These are phyloP conservation scores for Ballota nigra DNA, from an alignment of 257 asterid species.

Conservation along the genomic window DNA sequence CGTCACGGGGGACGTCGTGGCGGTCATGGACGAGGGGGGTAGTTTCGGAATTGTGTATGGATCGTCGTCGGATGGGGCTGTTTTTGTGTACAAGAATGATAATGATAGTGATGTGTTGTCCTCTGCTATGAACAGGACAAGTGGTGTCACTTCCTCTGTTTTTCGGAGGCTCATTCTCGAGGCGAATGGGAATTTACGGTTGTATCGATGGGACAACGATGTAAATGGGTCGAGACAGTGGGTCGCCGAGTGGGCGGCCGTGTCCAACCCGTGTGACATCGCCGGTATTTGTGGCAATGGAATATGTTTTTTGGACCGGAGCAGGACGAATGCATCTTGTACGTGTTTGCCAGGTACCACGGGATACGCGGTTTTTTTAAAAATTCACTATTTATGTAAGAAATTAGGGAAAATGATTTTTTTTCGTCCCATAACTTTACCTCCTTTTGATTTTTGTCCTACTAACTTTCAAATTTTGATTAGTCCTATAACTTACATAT, in stretches of 20 bases:
- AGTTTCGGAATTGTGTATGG: constrained; percentile 82
- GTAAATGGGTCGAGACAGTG: constrained; percentile 78
- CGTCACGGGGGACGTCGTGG: constrained; percentile 72
- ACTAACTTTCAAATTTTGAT: too few species aligned
- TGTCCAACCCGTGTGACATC: constrained; percentile 73
- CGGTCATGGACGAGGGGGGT: constrained; percentile 61
- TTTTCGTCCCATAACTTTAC: too few species aligned
- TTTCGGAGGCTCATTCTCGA: constrained; percentile 59
- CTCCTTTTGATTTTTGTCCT: too few species aligned
- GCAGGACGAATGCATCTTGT: constrained; percentile 74
- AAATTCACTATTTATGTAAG: too few species aligned
- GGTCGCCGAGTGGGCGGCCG: constrained; percentile 96
- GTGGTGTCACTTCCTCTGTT: constrained; percentile 28
- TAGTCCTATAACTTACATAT: too few species aligned
- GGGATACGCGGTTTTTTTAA: too few species aligned
- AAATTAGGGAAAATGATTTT: too few species aligned
- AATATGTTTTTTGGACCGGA: constrained; percentile 62
- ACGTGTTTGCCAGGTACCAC: constrained; percentile 47
- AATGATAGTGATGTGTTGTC: constrained; percentile 53
- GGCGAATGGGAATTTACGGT: constrained; percentile 68
- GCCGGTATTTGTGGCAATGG: constrained; percentile 88
- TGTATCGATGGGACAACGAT: constrained; percentile 80
- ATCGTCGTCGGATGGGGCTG: constrained; percentile 68
- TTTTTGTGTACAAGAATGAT: constrained; percentile 70
- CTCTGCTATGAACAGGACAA: constrained; percentile 47